Evolutionary conservation across 192 early-diverging fungal species (phyloP), one percentile per base, ranked within the genome.

Genomic region (Kickxella alabastrina): DNA sequence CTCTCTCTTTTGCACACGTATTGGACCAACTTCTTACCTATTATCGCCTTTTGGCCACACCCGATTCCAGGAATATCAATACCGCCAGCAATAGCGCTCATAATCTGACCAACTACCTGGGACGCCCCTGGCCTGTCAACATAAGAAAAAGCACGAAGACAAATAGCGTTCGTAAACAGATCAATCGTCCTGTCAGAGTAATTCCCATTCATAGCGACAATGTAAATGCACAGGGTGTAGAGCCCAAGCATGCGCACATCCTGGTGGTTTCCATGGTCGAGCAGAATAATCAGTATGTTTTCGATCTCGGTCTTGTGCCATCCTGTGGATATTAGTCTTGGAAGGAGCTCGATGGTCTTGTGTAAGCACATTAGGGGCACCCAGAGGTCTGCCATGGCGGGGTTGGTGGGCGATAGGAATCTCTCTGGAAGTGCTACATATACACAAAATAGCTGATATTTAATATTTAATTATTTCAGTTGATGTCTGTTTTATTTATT

Each of bases 181-280:
- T 75, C 65, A 10, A 48, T 56, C 8, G 47, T 54, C 3, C 36
- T 51, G 24, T 56, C 47, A 1, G 71, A 68, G 23, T 47, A 68
- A 17, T 35, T 52, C 17, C 52, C 71, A 6, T 32, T 27, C 9
- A 43, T 15, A 29, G 60, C 51, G 1, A 44, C 24, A 50, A 75
- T 68, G 31, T 75, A 75, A 10, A 68, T 25, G 15, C 43, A 37
- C 25, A 75, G 52, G 0, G 57, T 52, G 19, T 75, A 60, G 12
- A 52, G 47, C 1, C 71, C 71, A 13, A 75, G 53, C 9, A 49
- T 31, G 14, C 71, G 64, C 31, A 75, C 60, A 15, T 67, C 71
- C 2, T 58, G 59, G 49, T 75, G 67, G 40, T 75, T 75, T 21
- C 71, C 71, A 25, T 75, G 71, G 23, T 75, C 71, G 10, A 75